Evolutionary conservation across 768 basidiomycete species (phyloP).

Genomic region (Amanita exitialis): DNA sequence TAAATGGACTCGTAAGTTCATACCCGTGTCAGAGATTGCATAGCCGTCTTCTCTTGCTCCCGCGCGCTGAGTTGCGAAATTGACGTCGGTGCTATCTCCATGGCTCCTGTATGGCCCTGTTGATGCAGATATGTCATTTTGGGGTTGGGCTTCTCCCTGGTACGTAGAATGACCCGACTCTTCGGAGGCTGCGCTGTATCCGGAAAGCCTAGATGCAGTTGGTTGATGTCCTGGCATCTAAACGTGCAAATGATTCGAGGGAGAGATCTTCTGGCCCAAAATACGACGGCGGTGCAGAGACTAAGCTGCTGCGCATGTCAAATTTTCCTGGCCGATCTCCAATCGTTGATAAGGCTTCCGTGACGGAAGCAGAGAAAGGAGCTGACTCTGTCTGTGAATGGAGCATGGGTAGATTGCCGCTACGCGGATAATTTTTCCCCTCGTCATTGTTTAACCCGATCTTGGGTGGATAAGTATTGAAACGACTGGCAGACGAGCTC

Average conservation of each 20-base stretch:
- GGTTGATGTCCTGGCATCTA: neutral
- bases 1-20: neutral
- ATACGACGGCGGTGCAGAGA: slow-evolving; percentile 8
- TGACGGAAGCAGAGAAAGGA: slow-evolving; percentile 27
- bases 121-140: neutral
- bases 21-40: neutral
- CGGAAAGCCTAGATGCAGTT: neutral
- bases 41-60: neutral
- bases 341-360: slow-evolving; percentile 18
- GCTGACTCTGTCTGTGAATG: slow-evolving; percentile 14
- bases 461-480: slow-evolving; percentile 54
- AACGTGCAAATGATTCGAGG: neutral
- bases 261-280: slow-evolving; percentile 14
- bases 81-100: neutral
- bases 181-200: slow-evolving; percentile 27
- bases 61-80: neutral
- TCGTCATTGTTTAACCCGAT: slow-evolving; percentile 12
- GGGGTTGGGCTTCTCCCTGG: neutral
- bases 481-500: slow-evolving; percentile 33
- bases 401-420: slow-evolving; percentile 20
- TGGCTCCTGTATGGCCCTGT: neutral
- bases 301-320: neutral
- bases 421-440: slow-evolving; percentile 13
- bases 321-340: neutral
- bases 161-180: neutral